These are phyloP conservation scores for Rhizopogon vesiculosus DNA, from an alignment of 768 basidiomycete species.

Conservation along the genomic window DNA sequence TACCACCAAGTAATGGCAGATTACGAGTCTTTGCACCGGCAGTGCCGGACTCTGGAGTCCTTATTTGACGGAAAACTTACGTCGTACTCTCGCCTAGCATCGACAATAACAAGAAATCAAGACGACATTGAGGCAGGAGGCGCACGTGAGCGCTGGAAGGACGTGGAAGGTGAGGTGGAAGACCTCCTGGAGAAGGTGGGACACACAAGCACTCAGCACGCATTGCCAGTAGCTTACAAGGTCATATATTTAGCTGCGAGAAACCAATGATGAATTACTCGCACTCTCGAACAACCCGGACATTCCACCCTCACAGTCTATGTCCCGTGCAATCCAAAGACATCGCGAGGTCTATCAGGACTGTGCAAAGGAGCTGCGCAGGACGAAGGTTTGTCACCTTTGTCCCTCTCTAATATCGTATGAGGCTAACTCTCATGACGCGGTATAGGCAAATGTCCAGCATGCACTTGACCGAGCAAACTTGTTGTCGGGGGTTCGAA, in stretches of 20 bases:
- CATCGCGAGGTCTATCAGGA: constrained; percentile 90
- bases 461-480: constrained; percentile 83
- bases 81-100: constrained; percentile 82
- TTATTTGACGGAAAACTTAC: constrained; percentile 89
- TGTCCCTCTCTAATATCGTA: not conserved
- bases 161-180: constrained; percentile 83
- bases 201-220: not conserved
- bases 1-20: constrained; percentile 46
- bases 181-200: constrained; percentile 80
- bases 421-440: not conserved
- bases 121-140: constrained; percentile 66
- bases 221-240: not conserved
- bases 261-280: constrained; percentile 80
- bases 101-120: constrained; percentile 50
- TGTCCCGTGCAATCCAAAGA: constrained; percentile 85
- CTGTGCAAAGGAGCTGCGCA: constrained; percentile 74
- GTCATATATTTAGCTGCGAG: constrained; percentile 56
- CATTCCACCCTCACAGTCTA: constrained; percentile 69
- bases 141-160: constrained; percentile 68
- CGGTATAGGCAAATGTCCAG: constrained; percentile 65
- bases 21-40: constrained; percentile 87
- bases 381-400: constrained; percentile 66
- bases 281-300: constrained; percentile 64
- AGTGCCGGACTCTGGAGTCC: constrained; percentile 91
- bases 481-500: constrained; percentile 83